These are phyloP conservation scores for Urtica urens DNA, from an alignment of 306 rosid species.

Conservation along the genomic window DNA sequence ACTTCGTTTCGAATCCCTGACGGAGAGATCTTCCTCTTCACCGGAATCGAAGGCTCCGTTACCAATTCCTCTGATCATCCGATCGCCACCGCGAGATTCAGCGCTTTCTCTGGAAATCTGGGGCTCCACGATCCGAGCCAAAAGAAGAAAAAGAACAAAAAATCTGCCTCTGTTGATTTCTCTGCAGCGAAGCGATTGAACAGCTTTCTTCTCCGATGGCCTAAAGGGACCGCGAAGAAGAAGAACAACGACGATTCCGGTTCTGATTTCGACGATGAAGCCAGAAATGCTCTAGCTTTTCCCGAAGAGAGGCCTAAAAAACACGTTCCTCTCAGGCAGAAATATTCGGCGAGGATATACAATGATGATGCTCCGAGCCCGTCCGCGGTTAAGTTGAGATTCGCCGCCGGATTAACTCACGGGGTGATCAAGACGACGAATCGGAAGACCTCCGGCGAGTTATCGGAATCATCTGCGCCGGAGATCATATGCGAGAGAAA, in stretches of 20 bases:
- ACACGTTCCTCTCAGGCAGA: conserved; percentile 56
- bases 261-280: too few relatives aligned
- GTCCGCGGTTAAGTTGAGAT: conserved; percentile 49
- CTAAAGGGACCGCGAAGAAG: conserved; percentile 39
- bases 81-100: conserved; percentile 33
- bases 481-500: neutral
- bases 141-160: conserved; percentile 25
- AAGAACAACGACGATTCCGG: conserved; percentile 17
- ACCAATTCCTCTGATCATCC: too few relatives aligned
- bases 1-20: conserved; percentile 84
- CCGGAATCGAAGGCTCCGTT: conserved; percentile 47
- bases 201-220: conserved; percentile 59
- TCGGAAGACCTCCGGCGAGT: conserved; percentile 16
- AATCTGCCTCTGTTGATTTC: conserved; percentile 27
- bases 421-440: conserved; percentile 71
- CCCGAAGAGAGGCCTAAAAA: conserved; percentile 31
- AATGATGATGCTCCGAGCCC: conserved; percentile 47
- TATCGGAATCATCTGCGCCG: conserved; percentile 34
- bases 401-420: conserved; percentile 55
- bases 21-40: conserved; percentile 78
- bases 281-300: conserved; percentile 26
- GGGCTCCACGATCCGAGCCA: conserved; percentile 26
- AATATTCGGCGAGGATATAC: conserved; percentile 44
- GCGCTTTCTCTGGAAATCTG: conserved; percentile 29
- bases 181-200: conserved; percentile 45